phyloP scores from a whole-genome alignment of 2,329 filamentous ascomycete genomes.

The Xylariaceae sp. region DNA sequence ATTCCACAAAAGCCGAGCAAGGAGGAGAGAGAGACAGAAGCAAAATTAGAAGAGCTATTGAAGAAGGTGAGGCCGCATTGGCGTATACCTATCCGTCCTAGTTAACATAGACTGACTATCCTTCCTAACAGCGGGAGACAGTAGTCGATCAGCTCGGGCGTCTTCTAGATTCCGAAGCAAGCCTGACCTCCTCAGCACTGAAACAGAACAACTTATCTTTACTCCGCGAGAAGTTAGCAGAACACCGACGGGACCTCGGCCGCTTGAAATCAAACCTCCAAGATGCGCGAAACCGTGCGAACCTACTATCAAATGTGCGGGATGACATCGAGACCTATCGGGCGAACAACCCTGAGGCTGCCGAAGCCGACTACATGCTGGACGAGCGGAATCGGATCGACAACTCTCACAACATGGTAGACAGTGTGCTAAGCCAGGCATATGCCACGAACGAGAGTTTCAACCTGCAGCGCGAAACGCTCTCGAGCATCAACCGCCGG shows the following conservation, averaged over 20 bases:
- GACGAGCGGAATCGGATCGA: slow-evolving; percentile 86
- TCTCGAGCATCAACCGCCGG: slow-evolving; percentile 86
- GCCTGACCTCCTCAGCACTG: slow-evolving; percentile 85
- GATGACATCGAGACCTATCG: slow-evolving; percentile 92
- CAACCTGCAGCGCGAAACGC: slow-evolving; percentile 80
- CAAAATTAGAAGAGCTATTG: slow-evolving; percentile 82
- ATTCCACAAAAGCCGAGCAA: slow-evolving; percentile 84
- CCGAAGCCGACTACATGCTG: slow-evolving; percentile 97
- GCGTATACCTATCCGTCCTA: not conserved
- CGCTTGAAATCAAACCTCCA: slow-evolving; percentile 76
- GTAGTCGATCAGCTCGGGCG: slow-evolving; percentile 83
- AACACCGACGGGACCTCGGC: slow-evolving; percentile 82
- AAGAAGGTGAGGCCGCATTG: slow-evolving; percentile 65
- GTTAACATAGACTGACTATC: slow-evolving; percentile 17
- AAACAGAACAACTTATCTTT: slow-evolving; percentile 96
- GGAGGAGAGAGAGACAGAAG: slow-evolving; percentile 80
- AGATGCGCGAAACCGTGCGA: slow-evolving; percentile 83
- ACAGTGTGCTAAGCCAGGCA: slow-evolving; percentile 90
- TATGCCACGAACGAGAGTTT: slow-evolving; percentile 97
- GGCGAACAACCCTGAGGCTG: slow-evolving; percentile 77
- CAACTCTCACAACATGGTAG: slow-evolving; percentile 85
- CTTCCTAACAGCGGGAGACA: slow-evolving; percentile 70
- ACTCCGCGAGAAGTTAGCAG: slow-evolving; percentile 85
- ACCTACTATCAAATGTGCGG: slow-evolving; percentile 88
- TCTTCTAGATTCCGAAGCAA: slow-evolving; percentile 89